A percentile compares a stretch with the other conserved stretches of the same genome.
Evolutionary conservation across 1,284 basidiomycete species (phyloP).

Genomic region (Malassezia sympodialis): DNA sequence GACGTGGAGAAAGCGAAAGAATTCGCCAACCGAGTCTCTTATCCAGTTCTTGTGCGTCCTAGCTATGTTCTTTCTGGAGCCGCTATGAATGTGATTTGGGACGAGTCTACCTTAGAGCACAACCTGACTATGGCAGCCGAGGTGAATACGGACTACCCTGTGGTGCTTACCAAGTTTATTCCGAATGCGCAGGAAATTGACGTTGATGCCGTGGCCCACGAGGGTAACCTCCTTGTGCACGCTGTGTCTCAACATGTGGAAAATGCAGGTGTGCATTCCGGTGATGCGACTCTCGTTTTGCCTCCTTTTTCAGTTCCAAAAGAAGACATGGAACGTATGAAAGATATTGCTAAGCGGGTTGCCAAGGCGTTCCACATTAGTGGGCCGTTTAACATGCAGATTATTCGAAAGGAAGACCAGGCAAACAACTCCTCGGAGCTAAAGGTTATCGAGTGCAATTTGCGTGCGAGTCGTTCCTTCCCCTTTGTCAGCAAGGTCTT

Average conservation of each 20-base stretch:
- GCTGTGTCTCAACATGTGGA: conserved; percentile 97
- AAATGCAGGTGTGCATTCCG: conserved; percentile 97
- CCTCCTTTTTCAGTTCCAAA: conserved; percentile 76
- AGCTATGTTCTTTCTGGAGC: conserved; percentile 90
- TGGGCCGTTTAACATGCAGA: conserved; percentile 98
- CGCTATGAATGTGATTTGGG: conserved; percentile 97
- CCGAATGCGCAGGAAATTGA: conserved; percentile 96
- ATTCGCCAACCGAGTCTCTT: conserved; percentile 72
- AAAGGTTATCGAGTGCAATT: conserved; percentile 98
- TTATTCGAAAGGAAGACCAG: conserved; percentile 74
- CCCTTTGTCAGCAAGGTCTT: conserved; percentile 98
- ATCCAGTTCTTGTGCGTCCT: conserved; percentile 50
- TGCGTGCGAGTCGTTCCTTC: conserved; percentile 94
- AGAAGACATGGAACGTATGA: conserved; percentile 75
- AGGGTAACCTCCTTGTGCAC: conserved; percentile 87
- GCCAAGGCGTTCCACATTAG: conserved; percentile 89
- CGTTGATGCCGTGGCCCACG: conserved; percentile 88
- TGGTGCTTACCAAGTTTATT: conserved; percentile 98
- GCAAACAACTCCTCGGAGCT: conserved; percentile 59
- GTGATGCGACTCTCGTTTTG: conserved; percentile 92
- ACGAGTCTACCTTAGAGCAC: conserved; percentile 77
- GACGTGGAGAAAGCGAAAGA: conserved; percentile 79
- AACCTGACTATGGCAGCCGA: conserved; percentile 86
- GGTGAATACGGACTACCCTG: conserved; percentile 92
- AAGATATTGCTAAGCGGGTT: conserved; percentile 85